Evolutionary conservation across 768 basidiomycete species (phyloP).

Genomic region (Lenzites betulinus): DNA sequence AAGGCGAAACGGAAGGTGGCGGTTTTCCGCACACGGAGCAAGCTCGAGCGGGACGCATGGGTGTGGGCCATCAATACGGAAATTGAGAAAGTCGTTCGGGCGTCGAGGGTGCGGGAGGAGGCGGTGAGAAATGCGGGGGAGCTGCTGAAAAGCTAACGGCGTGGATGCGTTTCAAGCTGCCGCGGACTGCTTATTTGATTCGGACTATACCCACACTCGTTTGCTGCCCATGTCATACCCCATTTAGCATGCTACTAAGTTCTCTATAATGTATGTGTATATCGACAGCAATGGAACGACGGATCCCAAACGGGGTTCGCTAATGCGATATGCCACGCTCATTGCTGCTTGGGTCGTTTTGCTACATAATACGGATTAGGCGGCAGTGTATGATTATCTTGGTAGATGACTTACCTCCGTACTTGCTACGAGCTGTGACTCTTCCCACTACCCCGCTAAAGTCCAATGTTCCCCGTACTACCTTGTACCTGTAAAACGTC

Average conservation of each 20-base stretch:
- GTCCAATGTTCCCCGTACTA: slow-evolving; percentile 91
- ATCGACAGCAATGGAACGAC: slow-evolving; percentile 8
- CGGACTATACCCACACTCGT: not conserved
- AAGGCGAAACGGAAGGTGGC: slow-evolving; percentile 60
- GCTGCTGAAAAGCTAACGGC: slow-evolving; percentile 38
- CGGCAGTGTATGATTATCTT: not conserved
- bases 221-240: not conserved
- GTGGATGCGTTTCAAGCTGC: not conserved
- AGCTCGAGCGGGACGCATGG: slow-evolving; percentile 92
- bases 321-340: not conserved
- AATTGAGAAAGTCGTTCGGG: slow-evolving; percentile 78
- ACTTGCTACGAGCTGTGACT: slow-evolving; percentile 81
- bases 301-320: not conserved
- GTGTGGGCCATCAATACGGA: slow-evolving; percentile 91
- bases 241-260: not conserved
- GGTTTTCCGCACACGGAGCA: slow-evolving; percentile 75
- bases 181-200: not conserved
- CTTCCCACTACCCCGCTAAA: slow-evolving; percentile 88
- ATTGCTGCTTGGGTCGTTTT: slow-evolving; percentile 81
- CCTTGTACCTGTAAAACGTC: slow-evolving; percentile 71
- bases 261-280: slow-evolving; percentile 9
- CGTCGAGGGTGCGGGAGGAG: slow-evolving; percentile 63
- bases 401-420: slow-evolving; percentile 71
- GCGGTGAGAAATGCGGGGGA: slow-evolving; percentile 65
- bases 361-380: slow-evolving; percentile 36